Conservation (phyloP, 495 filamentous ascomycete species). For the Pseudomonodictys pantanalensis region DNA sequence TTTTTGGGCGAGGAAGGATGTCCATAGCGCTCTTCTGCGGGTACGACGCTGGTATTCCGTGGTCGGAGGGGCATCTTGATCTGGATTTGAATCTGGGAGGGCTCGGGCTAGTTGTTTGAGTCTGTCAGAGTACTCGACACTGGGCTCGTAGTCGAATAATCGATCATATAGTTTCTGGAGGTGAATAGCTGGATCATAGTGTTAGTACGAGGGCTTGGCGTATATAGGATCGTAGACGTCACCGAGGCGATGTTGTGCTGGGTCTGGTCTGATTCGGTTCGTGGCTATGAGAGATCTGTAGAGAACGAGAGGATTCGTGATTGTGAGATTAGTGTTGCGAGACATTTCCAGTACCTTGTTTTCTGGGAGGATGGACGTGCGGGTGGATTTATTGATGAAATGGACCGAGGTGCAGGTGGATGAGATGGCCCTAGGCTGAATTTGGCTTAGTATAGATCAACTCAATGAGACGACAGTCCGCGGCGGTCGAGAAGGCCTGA, state of each 20-base stretch:
- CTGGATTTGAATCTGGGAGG: constrained; percentile 33
- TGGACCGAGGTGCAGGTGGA: constrained; percentile 4
- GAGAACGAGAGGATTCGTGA: constrained; percentile 69
- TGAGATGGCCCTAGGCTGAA: constrained; percentile 10
- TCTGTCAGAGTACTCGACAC: constrained; percentile 56
- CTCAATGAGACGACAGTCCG: too few relatives aligned
- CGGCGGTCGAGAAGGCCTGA: too few relatives aligned
- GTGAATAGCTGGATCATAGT: constrained; percentile 50
- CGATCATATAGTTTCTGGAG: constrained; percentile 65
- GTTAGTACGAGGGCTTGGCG: constrained; percentile 13
- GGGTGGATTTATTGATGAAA: background rate
- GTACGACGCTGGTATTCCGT: background rate
- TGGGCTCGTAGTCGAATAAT: constrained; percentile 66
- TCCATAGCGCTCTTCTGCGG: constrained; percentile 36
- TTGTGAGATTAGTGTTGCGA: constrained; percentile 48
- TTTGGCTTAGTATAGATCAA: background rate
- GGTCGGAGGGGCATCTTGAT: background rate
- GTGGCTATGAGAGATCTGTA: constrained; percentile 63
- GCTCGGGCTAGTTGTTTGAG: constrained; percentile 52
- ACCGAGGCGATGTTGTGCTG: constrained; percentile 60
- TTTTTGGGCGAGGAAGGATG: constrained; percentile 39
- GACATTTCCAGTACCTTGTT: constrained; percentile 29
- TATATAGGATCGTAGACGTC: constrained; percentile 21
- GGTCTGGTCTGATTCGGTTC: constrained; percentile 57
- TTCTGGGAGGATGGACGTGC: background rate